phyloP scores from a whole-genome alignment of 169 alveolate species.

The Plasmodium reichenowi region DNA sequence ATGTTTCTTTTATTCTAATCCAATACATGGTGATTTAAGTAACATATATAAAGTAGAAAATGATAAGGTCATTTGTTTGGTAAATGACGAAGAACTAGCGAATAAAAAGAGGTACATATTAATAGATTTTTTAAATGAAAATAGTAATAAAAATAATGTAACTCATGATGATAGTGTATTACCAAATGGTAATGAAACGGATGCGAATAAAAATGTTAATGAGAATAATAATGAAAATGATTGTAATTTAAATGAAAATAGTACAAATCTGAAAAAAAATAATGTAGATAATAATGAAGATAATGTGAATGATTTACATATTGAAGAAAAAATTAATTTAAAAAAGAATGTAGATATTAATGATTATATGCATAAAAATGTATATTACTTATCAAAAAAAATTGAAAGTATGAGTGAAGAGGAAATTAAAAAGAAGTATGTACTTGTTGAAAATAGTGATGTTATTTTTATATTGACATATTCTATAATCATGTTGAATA shows the following conservation, averaged over 20 bases:
- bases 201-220: conserved; percentile 15
- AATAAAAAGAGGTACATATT: conserved; percentile 80
- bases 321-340: conserved; percentile 48
- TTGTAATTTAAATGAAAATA: not conserved
- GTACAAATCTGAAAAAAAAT: too few species aligned
- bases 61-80: conserved; percentile 26
- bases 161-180: not conserved
- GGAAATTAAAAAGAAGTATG: conserved; percentile 73
- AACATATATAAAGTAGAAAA: conserved; percentile 22
- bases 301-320: not conserved
- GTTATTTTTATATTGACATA: conserved; percentile 90
- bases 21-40: conserved; percentile 67
- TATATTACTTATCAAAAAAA: conserved; percentile 38
- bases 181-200: not conserved
- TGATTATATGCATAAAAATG: conserved; percentile 53
- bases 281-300: not conserved
- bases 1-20: conserved; percentile 65
- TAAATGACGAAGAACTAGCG: conserved; percentile 62
- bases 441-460: conserved; percentile 86
- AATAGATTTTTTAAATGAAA: conserved; percentile 86
- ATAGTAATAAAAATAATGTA: conserved; percentile 32
- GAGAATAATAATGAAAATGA: conserved; percentile 7
- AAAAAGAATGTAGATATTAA: conserved; percentile 57
- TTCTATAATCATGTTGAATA: conserved; percentile 93
- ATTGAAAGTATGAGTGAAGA: conserved; percentile 68